Percentiles rank a stretch among this genome's conserved stretches.
These are phyloP conservation scores for Cinnamomum micranthum DNA, from an alignment of 164 flowering plant genomes.

Conservation along the genomic window DNA sequence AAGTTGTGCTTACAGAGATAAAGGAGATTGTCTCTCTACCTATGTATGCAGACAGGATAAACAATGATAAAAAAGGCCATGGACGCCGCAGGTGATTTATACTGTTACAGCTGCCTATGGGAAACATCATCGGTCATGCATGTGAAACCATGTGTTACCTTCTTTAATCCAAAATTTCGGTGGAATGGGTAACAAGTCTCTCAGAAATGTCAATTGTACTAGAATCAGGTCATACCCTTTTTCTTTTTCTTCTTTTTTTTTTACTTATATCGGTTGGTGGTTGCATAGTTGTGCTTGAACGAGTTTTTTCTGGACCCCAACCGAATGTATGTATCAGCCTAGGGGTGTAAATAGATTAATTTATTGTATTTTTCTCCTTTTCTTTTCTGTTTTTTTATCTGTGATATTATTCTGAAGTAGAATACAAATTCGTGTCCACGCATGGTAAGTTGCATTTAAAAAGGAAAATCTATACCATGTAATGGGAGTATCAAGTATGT, in stretches of 20 bases:
- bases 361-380: no score
- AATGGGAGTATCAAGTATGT: no score
- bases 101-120: not conserved
- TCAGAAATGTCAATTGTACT: not conserved
- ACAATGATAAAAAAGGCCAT: constrained; percentile 56
- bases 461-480: no score
- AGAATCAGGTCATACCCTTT: not conserved
- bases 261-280: not conserved
- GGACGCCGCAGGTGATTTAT: constrained; percentile 25
- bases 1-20: constrained; percentile 66
- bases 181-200: not conserved
- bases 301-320: not conserved
- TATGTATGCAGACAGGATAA: constrained; percentile 94
- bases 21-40: constrained; percentile 75
- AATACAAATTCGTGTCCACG: no score
- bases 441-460: no score
- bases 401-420: no score
- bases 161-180: not conserved
- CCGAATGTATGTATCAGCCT: not conserved
- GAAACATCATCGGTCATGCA: not conserved
- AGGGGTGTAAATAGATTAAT: no score
- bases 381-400: no score
- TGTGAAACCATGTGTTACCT: not conserved
- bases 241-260: not conserved
- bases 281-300: not conserved